phyloP scores from a whole-genome alignment of 2,329 filamentous ascomycete genomes.

The Penicillium sp. region DNA sequence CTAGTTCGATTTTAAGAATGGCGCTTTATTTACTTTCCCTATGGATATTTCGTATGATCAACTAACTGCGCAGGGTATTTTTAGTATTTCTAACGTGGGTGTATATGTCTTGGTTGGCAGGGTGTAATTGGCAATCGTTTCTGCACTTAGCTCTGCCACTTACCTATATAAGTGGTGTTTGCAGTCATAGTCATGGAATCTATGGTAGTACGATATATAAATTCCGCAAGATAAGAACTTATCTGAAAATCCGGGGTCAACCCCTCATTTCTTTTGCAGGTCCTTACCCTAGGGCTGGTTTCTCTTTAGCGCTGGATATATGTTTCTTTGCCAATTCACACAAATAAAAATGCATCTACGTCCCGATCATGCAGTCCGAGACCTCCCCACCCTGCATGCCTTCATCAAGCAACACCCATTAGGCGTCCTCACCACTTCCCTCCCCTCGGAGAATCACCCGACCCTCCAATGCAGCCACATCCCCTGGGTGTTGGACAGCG shows the following conservation, averaged over 20 bases:
- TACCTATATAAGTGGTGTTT: too few species aligned
- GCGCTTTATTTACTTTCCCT: background rate
- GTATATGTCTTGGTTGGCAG: too few species aligned
- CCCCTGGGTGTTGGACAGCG: slow-evolving; percentile 18
- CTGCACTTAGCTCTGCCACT: too few species aligned
- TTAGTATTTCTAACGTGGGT: too few species aligned
- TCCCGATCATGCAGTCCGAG: slow-evolving; percentile 16
- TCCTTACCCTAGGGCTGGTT: slow-evolving; percentile 5
- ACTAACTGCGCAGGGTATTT: too few species aligned
- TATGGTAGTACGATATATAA: background rate
- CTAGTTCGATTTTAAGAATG: background rate
- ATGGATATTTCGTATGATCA: background rate
- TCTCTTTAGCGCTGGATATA: slow-evolving; percentile 2
- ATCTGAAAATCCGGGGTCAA: slow-evolving; percentile 19
- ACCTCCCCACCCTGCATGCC: slow-evolving; percentile 17
- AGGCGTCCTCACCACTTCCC: slow-evolving; percentile 19
- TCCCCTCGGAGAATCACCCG: slow-evolving; percentile 14
- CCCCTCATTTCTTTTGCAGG: background rate
- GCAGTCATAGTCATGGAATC: too few species aligned
- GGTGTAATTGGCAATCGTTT: too few species aligned
- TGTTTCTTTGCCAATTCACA: slow-evolving; percentile 6
- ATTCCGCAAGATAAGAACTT: slow-evolving; percentile 9
- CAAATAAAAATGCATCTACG: slow-evolving; percentile 21
- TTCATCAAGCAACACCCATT: slow-evolving; percentile 22
- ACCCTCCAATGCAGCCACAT: slow-evolving; percentile 22